Base-by-base conservation (phyloP, 2,329 filamentous ascomycete species). In the Penicillium sp. region DNA sequence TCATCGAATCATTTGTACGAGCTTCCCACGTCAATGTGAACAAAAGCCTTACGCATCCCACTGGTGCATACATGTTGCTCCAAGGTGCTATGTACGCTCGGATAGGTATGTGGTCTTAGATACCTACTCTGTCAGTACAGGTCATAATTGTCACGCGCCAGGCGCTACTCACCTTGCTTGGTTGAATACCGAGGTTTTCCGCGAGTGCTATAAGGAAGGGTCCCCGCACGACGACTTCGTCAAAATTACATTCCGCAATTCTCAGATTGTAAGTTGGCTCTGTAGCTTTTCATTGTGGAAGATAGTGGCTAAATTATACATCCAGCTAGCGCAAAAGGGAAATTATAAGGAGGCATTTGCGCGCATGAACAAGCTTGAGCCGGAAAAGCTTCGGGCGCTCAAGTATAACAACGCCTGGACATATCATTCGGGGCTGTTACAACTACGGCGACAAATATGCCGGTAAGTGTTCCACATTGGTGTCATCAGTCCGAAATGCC, bases 11-110 rank as follows among this genome's bases (percentile, higher is more conserved):
- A 51, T 78, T 95, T 45, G 78, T 86, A n/a, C 84, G 89, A 57
- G 86, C 87, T 49, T 87, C 86, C 1, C 86, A 93, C 54, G 71
- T 95, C 18, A 84, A 89, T 45, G 75, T 90, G n/a, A 82, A 83
- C 40, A 84, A 84, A 52, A 82, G 86, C 49, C 77, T 93, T 58
- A 79, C 78, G 53, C 80, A 74, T 54, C 83, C 86, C 64, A 79
- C 87, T 51, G 87, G 87, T 1, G 77, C 83, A 1, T 83, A 90
- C 50, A 76, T 89, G 44, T 75, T 88, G 2, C 74, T 95, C 28
- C 77, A 80, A 33, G 82, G 85, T 19, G 77, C 86, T 0, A 63
- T 93, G 1, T 94, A 86, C 76, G 81, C 83, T 36, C 77, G 90
- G 25, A 75, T 94, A 20, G 91, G 87, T 59, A 66, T 76, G 41